Evolutionary conservation across 1,284 basidiomycete genomes (phyloP).

Genomic region (Cryptococcus neoformans): DNA sequence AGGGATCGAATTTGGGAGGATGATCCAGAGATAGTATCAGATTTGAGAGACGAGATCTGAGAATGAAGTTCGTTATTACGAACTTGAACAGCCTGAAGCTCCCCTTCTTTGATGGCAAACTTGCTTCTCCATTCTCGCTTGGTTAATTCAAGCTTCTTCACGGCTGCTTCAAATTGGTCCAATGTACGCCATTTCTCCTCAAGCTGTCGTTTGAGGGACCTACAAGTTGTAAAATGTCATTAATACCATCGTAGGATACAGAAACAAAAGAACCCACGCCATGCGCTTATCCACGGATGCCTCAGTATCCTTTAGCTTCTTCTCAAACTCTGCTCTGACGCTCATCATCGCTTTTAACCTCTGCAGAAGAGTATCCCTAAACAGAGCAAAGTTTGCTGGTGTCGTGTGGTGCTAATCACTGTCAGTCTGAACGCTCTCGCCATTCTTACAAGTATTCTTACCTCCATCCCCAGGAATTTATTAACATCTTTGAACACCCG

Average conservation of each 20-base stretch:
- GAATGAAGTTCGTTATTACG: slow-evolving; percentile 67
- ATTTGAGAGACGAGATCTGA: slow-evolving; percentile 66
- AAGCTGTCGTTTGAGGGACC: slow-evolving; percentile 78
- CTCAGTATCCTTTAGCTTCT: slow-evolving; percentile 77
- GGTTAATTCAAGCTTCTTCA: slow-evolving; percentile 78
- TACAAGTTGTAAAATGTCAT: slow-evolving; percentile 21
- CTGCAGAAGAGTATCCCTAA: slow-evolving; percentile 82
- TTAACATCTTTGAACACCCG: slow-evolving; percentile 95
- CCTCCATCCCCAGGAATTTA: slow-evolving; percentile 84
- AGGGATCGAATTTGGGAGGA: slow-evolving; percentile 60
- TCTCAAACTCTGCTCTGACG: slow-evolving; percentile 82
- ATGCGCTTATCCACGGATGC: slow-evolving; percentile 44
- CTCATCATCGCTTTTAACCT: slow-evolving; percentile 78
- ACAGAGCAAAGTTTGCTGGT: slow-evolving; percentile 78
- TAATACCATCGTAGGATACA: not conserved
- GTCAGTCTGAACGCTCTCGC: not conserved
- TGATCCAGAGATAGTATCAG: slow-evolving; percentile 60
- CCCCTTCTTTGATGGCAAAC: slow-evolving; percentile 76
- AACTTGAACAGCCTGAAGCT: slow-evolving; percentile 81
- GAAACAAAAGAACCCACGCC: slow-evolving; percentile 37
- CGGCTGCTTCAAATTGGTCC: slow-evolving; percentile 84
- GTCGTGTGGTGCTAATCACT: slow-evolving; percentile 39
- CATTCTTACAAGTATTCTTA: slow-evolving; percentile 51
- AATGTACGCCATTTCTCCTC: slow-evolving; percentile 87
- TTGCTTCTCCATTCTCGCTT: slow-evolving; percentile 82